Conservation (phyloP, 768 basidiomycete species). For the Leccinum sublutescens region DNA sequence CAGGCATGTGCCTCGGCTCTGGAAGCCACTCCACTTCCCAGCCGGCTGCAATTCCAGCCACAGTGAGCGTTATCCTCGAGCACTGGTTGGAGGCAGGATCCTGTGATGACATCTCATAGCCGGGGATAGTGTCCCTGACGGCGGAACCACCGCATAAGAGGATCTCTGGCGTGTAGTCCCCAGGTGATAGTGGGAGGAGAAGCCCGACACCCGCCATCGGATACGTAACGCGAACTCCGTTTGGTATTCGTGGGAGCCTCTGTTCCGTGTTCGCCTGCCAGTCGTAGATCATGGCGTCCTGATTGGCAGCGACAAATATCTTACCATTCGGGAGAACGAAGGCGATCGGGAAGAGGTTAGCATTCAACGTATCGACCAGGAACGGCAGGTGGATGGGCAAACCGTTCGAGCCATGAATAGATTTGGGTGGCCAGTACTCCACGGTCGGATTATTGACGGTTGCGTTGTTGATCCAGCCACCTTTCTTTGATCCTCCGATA, state of each 20-base stretch:
- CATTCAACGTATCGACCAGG: slow-evolving; percentile 67
- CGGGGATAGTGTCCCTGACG: slow-evolving; percentile 56
- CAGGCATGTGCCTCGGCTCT: slow-evolving; percentile 69
- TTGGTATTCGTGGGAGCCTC: slow-evolving; percentile 66
- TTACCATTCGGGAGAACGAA: slow-evolving; percentile 68
- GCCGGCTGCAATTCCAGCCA: slow-evolving; percentile 59
- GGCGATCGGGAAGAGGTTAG: slow-evolving; percentile 81
- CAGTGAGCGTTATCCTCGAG: slow-evolving; percentile 63
- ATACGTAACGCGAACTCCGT: slow-evolving; percentile 78
- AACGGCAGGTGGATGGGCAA: slow-evolving; percentile 63
- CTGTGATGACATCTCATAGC: slow-evolving; percentile 66
- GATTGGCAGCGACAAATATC: slow-evolving; percentile 76
- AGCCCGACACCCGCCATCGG: slow-evolving; percentile 76
- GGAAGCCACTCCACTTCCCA: slow-evolving; percentile 82
- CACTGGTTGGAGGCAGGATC: slow-evolving; percentile 74
- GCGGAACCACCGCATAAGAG: slow-evolving; percentile 77
- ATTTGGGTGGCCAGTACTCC: slow-evolving; percentile 82
- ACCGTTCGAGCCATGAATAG: slow-evolving; percentile 64
- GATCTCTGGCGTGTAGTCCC: slow-evolving; percentile 66
- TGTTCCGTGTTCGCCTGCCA: slow-evolving; percentile 63
- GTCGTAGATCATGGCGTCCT: slow-evolving; percentile 77
- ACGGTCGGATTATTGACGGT: slow-evolving; percentile 80
- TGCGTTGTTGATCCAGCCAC: slow-evolving; percentile 84
- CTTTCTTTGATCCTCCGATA: slow-evolving; percentile 76
- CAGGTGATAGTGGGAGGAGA: slow-evolving; percentile 67